Evolutionary conservation across 2,329 filamentous ascomycete genomes (phyloP).

Genomic region (Penicillium aurantiogriseum): DNA sequence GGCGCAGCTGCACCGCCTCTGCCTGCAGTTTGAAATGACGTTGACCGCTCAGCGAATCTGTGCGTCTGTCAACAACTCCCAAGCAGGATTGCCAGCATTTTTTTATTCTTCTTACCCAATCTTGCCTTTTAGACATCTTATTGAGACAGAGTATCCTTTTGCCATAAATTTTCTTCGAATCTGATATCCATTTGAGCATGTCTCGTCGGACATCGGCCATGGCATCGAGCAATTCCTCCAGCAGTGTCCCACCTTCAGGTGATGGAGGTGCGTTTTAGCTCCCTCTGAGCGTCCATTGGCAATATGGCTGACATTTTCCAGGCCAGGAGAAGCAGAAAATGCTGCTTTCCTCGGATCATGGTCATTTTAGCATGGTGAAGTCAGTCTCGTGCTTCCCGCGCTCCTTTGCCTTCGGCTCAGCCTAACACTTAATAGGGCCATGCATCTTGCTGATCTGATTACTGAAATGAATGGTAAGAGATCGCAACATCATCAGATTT

Average conservation of each 20-base stretch:
- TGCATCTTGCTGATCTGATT: conserved; percentile 52
- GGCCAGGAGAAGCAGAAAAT: conserved; percentile 51
- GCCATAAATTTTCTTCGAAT: conserved; percentile 6
- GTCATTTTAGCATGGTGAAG: conserved; percentile 54
- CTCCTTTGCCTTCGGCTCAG: background rate
- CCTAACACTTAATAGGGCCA: conserved; percentile 36
- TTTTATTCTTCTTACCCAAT: conserved; percentile 15
- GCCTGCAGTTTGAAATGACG: conserved; percentile 35
- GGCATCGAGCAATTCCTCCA: conserved; percentile 34
- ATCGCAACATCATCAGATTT: background rate
- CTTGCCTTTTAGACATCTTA: conserved; percentile 7
- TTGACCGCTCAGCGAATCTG: conserved; percentile 33
- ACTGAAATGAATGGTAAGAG: conserved; percentile 50
- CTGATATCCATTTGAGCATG: conserved; percentile 31
- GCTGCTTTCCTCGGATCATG: conserved; percentile 48
- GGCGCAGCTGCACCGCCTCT: conserved; percentile 30
- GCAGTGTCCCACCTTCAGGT: conserved; percentile 28
- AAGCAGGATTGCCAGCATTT: conserved; percentile 27
- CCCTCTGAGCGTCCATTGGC: conserved; percentile 6
- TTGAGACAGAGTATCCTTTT: conserved; percentile 1
- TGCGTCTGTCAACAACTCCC: conserved; percentile 37
- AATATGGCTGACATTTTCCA: conserved; percentile 22
- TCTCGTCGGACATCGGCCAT: conserved; percentile 41
- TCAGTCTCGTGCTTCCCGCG: conserved; percentile 25
- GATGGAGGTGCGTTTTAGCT: conserved; percentile 35